Conservation (phyloP, 2,329 filamentous ascomycete genomes). For the Pseudogymnoascus sp. region DNA sequence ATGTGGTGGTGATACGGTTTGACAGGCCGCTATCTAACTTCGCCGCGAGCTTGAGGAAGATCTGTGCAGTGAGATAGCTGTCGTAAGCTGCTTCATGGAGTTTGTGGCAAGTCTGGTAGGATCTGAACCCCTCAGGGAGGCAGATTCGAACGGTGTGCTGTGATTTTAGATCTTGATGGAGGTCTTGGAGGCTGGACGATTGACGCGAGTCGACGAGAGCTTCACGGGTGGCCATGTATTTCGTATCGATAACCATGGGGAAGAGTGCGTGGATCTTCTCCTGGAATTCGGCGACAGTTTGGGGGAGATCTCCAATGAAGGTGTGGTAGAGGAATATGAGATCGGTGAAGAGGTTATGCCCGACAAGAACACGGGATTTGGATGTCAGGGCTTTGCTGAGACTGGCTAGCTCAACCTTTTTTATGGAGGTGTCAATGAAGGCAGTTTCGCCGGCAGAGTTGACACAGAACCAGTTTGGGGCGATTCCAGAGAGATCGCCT, state of each 20-base stretch:
- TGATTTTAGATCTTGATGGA: slow-evolving; percentile 34
- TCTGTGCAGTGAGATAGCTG: slow-evolving; percentile 36
- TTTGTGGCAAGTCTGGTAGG: slow-evolving; percentile 11
- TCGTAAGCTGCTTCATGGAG: slow-evolving; percentile 54
- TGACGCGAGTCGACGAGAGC: background rate
- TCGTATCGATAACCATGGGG: slow-evolving; percentile 49
- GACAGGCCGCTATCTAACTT: slow-evolving; percentile 18
- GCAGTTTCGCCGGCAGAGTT: slow-evolving; percentile 24
- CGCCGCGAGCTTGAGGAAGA: slow-evolving; percentile 31
- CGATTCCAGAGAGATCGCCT: slow-evolving; percentile 23
- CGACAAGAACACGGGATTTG: slow-evolving; percentile 39
- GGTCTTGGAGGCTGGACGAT: slow-evolving; percentile 37
- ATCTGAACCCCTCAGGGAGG: background rate
- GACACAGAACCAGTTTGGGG: slow-evolving; percentile 33
- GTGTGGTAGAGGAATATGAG: slow-evolving; percentile 55
- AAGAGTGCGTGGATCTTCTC: slow-evolving; percentile 39
- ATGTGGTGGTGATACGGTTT: background rate
- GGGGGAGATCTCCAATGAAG: slow-evolving; percentile 51
- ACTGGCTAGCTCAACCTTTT: slow-evolving; percentile 16
- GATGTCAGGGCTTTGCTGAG: slow-evolving; percentile 23
- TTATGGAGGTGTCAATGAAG: slow-evolving; percentile 15
- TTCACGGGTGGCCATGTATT: slow-evolving; percentile 41
- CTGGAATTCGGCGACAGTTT: slow-evolving; percentile 44
- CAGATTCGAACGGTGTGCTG: slow-evolving; percentile 35
- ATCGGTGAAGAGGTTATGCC: slow-evolving; percentile 59